Conservation (phyloP, 2,329 filamentous ascomycete species). For the Coniochaeta pulveracea region DNA sequence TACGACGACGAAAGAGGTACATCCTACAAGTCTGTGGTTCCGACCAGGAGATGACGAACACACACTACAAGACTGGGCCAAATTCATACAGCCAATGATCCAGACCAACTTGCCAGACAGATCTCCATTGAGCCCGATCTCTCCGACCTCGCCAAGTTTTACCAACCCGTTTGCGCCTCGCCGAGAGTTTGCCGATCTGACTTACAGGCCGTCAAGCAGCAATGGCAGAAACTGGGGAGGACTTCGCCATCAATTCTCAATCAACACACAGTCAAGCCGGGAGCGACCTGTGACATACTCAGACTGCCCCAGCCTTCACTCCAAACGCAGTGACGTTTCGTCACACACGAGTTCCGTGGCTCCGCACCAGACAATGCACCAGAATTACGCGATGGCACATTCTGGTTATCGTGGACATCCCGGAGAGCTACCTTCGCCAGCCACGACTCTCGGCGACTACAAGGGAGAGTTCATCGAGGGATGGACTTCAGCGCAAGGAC, state of each 20-base stretch:
- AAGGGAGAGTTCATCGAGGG: constrained; percentile 47
- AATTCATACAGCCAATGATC: constrained; percentile 33
- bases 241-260: constrained; percentile 36
- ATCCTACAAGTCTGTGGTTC: constrained; percentile 42
- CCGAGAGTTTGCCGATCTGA: constrained; percentile 29
- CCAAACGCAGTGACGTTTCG: constrained; percentile 51
- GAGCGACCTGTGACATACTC: constrained; percentile 43
- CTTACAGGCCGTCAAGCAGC: constrained; percentile 31
- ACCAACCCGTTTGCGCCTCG: constrained; percentile 37
- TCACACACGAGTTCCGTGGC: constrained; percentile 40
- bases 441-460: constrained; percentile 39
- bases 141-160: constrained; percentile 41
- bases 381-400: constrained; percentile 34
- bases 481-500: constrained; percentile 48
- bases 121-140: constrained; percentile 35
- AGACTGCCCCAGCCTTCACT: constrained; percentile 48
- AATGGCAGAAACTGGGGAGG: constrained; percentile 23
- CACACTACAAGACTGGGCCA: constrained; percentile 48
- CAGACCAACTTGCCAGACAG: constrained; percentile 28
- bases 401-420: too few relatives aligned
- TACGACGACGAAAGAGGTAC: constrained; percentile 36
- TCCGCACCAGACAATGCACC: constrained; percentile 22
- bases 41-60: constrained; percentile 41
- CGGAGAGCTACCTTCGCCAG: constrained; percentile 44
- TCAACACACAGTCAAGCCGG: constrained; percentile 33